Evolutionary conservation across 805 yeast species (phyloP).

Genomic region (Ogataea methanolica): DNA sequence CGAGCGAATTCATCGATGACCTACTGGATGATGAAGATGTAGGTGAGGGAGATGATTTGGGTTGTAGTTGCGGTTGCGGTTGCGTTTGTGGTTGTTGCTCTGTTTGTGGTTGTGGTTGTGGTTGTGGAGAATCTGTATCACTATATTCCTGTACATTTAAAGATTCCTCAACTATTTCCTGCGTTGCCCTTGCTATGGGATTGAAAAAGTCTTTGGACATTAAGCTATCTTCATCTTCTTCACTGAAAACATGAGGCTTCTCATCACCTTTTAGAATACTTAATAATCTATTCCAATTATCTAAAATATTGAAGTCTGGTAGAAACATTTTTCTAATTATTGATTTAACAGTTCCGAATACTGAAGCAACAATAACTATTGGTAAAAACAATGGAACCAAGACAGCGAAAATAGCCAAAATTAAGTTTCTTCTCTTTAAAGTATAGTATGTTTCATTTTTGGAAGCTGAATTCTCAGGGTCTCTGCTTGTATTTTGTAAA

Average conservation of each 20-base stretch:
- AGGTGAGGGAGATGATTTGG: neutral
- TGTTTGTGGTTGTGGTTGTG: neutral
- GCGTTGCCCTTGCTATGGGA: slow-evolving; percentile 23
- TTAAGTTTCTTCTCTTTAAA: slow-evolving; percentile 6
- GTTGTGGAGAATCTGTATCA: neutral
- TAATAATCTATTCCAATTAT: slow-evolving; percentile 8
- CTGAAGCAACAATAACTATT: slow-evolving; percentile 18
- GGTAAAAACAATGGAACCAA: slow-evolving; percentile 22
- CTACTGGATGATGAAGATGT: neutral
- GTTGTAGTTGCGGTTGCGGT: neutral
- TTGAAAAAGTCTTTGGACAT: slow-evolving; percentile 5
- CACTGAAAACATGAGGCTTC: neutral
- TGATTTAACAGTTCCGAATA: slow-evolving; percentile 24
- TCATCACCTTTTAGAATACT: slow-evolving; percentile 4
- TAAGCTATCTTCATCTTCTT: neutral
- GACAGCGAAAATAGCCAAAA: slow-evolving; percentile 2
- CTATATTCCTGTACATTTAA: slow-evolving; percentile 8
- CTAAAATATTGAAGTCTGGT: slow-evolving; percentile 9
- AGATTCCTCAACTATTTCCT: slow-evolving; percentile 25
- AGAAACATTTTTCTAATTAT: slow-evolving; percentile 13
- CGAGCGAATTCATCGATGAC: neutral
- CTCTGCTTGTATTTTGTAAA: slow-evolving; percentile 30
- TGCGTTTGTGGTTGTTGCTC: too few relatives aligned
- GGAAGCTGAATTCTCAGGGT: slow-evolving; percentile 3
- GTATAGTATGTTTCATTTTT: slow-evolving; percentile 4